Conservation (phyloP, 208 protist genomes). For the Strigomonas oncopelti region DNA sequence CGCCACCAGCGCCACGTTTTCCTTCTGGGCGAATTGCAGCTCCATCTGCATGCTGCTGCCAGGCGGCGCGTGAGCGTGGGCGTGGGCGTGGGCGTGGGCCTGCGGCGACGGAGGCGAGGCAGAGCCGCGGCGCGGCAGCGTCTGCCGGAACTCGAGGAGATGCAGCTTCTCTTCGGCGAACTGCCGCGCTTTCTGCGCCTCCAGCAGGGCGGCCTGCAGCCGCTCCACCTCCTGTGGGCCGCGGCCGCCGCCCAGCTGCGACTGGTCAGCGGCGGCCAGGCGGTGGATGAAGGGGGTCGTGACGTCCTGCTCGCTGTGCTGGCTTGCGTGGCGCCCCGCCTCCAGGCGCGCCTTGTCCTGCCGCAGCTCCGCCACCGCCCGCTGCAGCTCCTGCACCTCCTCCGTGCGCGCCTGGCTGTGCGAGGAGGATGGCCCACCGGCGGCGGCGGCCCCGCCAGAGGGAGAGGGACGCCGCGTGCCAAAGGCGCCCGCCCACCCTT, state of each 20-base stretch:
- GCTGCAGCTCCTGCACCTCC: conserved; percentile 24
- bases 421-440: too few relatives aligned
- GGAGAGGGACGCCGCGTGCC: not conserved
- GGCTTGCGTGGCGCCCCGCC: not conserved
- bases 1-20: conserved; percentile 35
- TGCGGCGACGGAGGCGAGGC: not conserved
- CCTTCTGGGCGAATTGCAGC: conserved; percentile 36
- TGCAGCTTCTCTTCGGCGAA: conserved; percentile 28
- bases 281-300: not conserved
- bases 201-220: conserved; percentile 16
- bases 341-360: not conserved
- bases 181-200: conserved; percentile 23
- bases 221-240: conserved; percentile 6
- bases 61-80: not conserved
- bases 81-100: not conserved
- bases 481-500: not conserved
- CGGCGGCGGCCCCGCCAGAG: conserved; percentile 5
- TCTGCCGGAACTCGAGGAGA: conserved; percentile 27
- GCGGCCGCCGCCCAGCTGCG: not conserved
- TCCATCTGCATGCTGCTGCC: conserved; percentile 13
- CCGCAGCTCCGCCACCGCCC: conserved; percentile 9
- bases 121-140: not conserved
- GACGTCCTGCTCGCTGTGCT: not conserved
- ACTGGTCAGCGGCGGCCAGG: not conserved
- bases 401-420: too few relatives aligned